phyloP scores from a whole-genome alignment of 129 eudicot species.

The Tagetes patula region DNA sequence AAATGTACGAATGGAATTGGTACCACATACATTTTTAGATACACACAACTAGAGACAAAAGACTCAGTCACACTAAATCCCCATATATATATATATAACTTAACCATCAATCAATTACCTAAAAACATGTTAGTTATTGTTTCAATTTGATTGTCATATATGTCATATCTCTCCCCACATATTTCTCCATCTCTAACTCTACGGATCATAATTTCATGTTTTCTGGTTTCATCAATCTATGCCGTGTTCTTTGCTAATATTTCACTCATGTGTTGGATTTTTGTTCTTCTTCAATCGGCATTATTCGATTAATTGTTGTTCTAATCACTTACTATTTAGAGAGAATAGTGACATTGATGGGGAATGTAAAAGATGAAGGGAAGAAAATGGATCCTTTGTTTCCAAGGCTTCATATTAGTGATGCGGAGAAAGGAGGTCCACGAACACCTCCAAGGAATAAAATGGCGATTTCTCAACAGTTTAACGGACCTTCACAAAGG shows the following conservation, averaged over 20 bases:
- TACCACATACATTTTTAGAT: conserved; percentile 21
- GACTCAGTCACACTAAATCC: conserved; percentile 37
- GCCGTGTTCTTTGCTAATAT: conserved; percentile 12
- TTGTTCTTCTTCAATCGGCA: neutral
- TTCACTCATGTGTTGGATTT: neutral
- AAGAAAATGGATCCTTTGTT: conserved; percentile 71
- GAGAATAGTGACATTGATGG: conserved; percentile 36
- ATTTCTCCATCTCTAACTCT: conserved; percentile 34
- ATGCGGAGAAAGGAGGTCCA: conserved; percentile 63
- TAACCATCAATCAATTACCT: conserved; percentile 20
- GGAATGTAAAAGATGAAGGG: conserved; percentile 58
- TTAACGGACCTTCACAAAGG: conserved; percentile 35
- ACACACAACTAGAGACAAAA: conserved; percentile 5
- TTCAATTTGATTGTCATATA: conserved; percentile 5
- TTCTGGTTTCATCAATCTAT: neutral
- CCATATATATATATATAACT: neutral
- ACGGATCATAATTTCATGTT: conserved; percentile 16
- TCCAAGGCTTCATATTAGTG: conserved; percentile 67
- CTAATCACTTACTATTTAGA: neutral
- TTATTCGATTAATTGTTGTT: neutral
- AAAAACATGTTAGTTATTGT: conserved; percentile 19
- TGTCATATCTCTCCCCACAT: conserved; percentile 18
- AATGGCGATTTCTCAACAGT: conserved; percentile 67
- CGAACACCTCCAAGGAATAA: conserved; percentile 74
- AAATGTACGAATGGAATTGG: conserved; percentile 22